phyloP scores from a whole-genome alignment of 176 grass and related monocot species.

The Urochloa ruziziensis region DNA sequence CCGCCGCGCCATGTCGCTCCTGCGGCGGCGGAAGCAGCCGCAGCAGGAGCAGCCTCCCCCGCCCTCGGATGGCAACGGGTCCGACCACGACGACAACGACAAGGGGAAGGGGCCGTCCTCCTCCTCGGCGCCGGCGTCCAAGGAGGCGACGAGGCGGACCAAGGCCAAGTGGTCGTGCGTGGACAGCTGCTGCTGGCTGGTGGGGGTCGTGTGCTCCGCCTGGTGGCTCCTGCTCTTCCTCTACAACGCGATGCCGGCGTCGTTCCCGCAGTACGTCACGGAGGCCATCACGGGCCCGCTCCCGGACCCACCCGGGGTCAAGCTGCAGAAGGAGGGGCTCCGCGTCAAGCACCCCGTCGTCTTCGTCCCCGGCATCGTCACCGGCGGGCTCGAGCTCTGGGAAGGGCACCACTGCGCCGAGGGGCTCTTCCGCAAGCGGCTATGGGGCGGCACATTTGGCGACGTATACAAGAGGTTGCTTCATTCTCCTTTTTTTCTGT shows the following conservation, averaged over 20 bases:
- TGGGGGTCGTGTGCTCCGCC: slow-evolving; percentile 82
- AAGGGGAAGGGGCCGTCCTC: slow-evolving; percentile 26
- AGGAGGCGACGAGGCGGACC: slow-evolving; percentile 26
- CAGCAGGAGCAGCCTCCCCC: slow-evolving; percentile 35
- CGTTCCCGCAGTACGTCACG: slow-evolving; percentile 92
- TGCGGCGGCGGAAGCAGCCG: slow-evolving; percentile 63
- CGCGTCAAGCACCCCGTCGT: slow-evolving; percentile 83
- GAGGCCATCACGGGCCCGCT: slow-evolving; percentile 91
- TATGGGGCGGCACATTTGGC: slow-evolving; percentile 95
- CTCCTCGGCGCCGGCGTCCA: slow-evolving; percentile 4
- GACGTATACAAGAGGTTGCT: slow-evolving; percentile 93
- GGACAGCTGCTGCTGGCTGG: slow-evolving; percentile 87
- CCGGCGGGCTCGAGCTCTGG: slow-evolving; percentile 94
- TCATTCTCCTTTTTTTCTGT: not conserved
- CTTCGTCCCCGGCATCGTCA: slow-evolving; percentile 97
- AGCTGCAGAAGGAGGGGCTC: slow-evolving; percentile 92
- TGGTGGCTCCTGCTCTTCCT: slow-evolving; percentile 97
- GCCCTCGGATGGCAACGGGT: slow-evolving; percentile 33
- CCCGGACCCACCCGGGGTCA: slow-evolving; percentile 87
- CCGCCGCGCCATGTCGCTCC: slow-evolving; percentile 61
- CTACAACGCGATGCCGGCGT: slow-evolving; percentile 98
- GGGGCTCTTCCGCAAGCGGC: slow-evolving; percentile 87
- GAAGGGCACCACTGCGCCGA: slow-evolving; percentile 95
- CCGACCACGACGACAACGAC: slow-evolving; percentile 36
- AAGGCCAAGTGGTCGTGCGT: slow-evolving; percentile 76